Conservation (phyloP, 768 basidiomycete species). For the Coprinellus aureogranulatus region DNA sequence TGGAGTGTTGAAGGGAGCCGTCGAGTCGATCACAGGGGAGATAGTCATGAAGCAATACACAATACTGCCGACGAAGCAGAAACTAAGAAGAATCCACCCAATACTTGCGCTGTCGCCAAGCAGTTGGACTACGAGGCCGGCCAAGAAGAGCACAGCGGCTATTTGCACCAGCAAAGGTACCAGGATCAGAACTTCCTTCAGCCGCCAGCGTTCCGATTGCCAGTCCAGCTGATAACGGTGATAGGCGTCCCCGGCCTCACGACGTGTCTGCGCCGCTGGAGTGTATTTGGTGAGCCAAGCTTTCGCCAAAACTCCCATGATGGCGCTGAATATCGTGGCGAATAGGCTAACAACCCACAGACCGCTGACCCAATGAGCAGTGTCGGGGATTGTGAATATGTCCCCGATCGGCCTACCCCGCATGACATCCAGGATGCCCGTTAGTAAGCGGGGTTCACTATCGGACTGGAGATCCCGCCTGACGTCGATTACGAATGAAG, state of each 20-base stretch:
- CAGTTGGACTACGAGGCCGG: conserved; percentile 12
- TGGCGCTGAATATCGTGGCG: conserved; percentile 22
- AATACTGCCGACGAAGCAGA: not conserved
- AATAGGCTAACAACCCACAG: conserved; percentile 25
- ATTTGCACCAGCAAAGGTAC: conserved; percentile 16
- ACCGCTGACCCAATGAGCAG: conserved; percentile 19
- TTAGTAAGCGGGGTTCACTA: conserved; percentile 13
- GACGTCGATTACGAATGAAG: conserved; percentile 18
- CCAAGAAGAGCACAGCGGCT: conserved; percentile 17
- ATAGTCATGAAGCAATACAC: not conserved
- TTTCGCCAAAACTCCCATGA: conserved; percentile 24
- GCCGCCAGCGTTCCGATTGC: conserved; percentile 12
- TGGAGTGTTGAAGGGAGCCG: not conserved
- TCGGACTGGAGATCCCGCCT: conserved; percentile 15
- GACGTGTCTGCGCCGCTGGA: conserved; percentile 11
- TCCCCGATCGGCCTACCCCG: not conserved
- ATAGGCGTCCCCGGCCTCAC: conserved; percentile 16
- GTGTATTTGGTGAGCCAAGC: conserved; percentile 18
- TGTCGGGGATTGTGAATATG: conserved; percentile 10
- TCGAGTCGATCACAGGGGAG: not conserved
- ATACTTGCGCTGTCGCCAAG: not conserved
- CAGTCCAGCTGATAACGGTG: conserved; percentile 15
- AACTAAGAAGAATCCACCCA: not conserved
- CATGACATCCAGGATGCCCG: conserved; percentile 1
- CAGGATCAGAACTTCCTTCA: conserved; percentile 12